Conservation (phyloP, 345 rosid species). For the Linum usitatissimum region DNA sequence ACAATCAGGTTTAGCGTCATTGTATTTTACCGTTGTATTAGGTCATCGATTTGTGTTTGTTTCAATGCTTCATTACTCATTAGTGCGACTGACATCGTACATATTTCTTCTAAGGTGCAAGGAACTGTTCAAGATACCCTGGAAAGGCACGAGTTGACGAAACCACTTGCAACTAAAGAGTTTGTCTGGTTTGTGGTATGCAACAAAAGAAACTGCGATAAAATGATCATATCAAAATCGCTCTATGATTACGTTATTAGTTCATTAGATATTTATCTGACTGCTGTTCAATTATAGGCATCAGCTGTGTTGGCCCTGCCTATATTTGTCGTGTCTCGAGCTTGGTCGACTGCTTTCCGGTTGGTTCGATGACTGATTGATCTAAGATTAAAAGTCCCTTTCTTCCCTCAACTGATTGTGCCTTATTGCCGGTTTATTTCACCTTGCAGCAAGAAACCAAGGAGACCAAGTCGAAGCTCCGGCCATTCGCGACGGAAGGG, state of each 20-base stretch:
- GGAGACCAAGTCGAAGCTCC: neutral
- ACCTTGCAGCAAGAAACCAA: neutral
- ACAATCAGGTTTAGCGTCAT: neutral
- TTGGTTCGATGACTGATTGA: neutral
- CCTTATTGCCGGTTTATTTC: neutral
- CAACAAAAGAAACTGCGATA: neutral
- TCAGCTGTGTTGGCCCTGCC: conserved; percentile 1
- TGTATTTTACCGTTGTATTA: neutral
- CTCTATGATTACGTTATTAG: neutral
- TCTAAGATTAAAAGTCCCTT: neutral
- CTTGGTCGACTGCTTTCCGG: neutral
- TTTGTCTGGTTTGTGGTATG: conserved; percentile 4
- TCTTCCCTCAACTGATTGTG: neutral
- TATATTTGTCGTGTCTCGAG: neutral
- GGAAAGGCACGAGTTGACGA: neutral
- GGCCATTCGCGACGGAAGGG: conserved; percentile 1
- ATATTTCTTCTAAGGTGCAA: neutral
- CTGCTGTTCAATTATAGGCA: neutral
- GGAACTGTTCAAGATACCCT: conserved; percentile 2
- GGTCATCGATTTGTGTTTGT: neutral
- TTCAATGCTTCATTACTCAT: neutral
- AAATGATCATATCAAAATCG: neutral
- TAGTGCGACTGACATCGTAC: neutral
- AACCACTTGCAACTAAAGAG: neutral
- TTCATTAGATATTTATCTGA: neutral